A percentile compares a stretch with the other conserved stretches of the same genome.
Conservation (phyloP, 257 asterid genomes). For the Solanum paucissectum region DNA sequence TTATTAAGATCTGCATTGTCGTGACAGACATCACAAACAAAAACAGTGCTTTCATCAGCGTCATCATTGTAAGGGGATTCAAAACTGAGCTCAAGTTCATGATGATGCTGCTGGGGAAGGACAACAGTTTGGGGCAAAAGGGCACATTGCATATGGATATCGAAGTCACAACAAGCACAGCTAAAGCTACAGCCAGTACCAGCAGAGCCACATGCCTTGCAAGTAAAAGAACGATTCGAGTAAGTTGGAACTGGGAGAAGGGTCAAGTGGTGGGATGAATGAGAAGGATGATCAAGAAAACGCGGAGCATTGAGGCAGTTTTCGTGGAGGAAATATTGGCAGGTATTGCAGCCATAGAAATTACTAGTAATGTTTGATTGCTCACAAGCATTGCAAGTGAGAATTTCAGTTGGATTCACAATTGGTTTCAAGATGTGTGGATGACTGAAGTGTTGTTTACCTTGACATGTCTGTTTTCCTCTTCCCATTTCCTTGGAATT, state of each 20-base stretch:
- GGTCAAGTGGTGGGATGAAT: slow-evolving; percentile 17
- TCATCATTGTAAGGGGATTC: not conserved
- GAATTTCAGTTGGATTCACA: slow-evolving; percentile 1
- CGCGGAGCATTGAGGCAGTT: slow-evolving; percentile 20
- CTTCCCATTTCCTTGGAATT: not conserved
- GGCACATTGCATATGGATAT: slow-evolving; percentile 21
- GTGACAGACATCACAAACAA: not conserved
- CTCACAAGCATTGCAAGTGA: slow-evolving; percentile 16
- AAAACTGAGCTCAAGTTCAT: slow-evolving; percentile 3
- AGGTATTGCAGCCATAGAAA: slow-evolving; percentile 14
- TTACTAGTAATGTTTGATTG: not conserved
- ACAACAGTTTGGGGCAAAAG: not conserved
- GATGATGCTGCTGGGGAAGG: not conserved
- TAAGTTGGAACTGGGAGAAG: slow-evolving; percentile 23
- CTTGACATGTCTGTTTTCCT: not conserved
- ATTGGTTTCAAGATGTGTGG: slow-evolving; percentile 25
- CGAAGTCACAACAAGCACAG: slow-evolving; percentile 21
- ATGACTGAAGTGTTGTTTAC: slow-evolving; percentile 36
- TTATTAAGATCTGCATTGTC: not conserved
- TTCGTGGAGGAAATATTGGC: slow-evolving; percentile 21
- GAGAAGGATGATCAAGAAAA: slow-evolving; percentile 16
- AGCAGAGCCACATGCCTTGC: slow-evolving; percentile 13
- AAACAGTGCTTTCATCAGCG: not conserved
- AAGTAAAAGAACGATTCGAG: not conserved
- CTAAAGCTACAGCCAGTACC: slow-evolving; percentile 13